These are phyloP conservation scores for Tuber magnatum DNA, from an alignment of 495 filamentous ascomycete genomes.

Conservation along the genomic window DNA sequence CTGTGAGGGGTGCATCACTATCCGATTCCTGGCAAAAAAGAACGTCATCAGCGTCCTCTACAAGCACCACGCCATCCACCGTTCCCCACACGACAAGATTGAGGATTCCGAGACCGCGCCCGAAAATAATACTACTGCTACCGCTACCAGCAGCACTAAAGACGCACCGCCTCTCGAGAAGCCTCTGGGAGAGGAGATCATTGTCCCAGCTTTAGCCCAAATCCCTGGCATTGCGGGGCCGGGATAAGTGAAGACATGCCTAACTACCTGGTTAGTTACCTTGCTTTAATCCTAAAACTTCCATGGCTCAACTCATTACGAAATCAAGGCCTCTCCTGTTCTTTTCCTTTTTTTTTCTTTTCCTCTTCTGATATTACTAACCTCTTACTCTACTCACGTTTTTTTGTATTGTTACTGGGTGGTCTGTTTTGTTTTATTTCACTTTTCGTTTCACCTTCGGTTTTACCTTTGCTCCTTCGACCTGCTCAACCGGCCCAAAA, in stretches of 20 bases:
- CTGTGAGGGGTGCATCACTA: slow-evolving; percentile 15
- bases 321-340: not conserved
- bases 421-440: not conserved
- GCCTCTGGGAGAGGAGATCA: not conserved
- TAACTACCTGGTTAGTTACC: not conserved
- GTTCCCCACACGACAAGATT: not conserved
- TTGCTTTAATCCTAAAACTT: not conserved
- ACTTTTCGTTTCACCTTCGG: not conserved
- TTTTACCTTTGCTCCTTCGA: not conserved
- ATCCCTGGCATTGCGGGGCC: not conserved
- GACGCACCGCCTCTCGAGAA: not conserved
- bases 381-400: not conserved
- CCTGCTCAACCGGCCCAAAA: not conserved
- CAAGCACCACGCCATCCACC: slow-evolving; percentile 25
- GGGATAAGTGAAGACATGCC: not conserved
- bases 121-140: not conserved
- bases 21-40: slow-evolving; percentile 19
- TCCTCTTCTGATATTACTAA: not conserved
- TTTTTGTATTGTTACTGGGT: not conserved
- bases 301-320: not conserved
- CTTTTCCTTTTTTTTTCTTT: not conserved
- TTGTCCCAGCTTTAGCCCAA: not conserved
- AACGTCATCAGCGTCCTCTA: slow-evolving; percentile 10
- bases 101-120: not conserved
- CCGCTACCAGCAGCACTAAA: not conserved